Evolutionary conservation across 73 alveolate genomes (phyloP).

Genomic region (Paramecium octaurelia): DNA sequence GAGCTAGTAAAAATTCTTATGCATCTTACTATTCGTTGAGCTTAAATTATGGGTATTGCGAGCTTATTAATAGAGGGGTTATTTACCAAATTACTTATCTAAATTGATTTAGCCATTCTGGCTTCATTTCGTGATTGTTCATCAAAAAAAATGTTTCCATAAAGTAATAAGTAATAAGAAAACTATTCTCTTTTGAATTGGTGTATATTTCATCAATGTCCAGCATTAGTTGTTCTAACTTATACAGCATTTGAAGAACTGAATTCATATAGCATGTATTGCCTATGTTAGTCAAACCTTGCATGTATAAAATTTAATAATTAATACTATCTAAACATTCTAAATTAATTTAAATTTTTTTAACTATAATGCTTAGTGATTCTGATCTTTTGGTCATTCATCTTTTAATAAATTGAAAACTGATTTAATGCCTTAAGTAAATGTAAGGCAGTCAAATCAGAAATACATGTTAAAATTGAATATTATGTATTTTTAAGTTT

Average conservation of each 20-base stretch:
- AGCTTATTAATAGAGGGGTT: neutral
- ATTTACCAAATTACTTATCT: neutral
- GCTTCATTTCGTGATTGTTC: neutral
- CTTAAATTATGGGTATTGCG: neutral
- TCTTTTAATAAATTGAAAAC: neutral
- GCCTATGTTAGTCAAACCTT: slow-evolving; percentile 23
- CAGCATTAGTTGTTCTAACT: neutral
- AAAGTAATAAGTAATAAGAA: neutral
- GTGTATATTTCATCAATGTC: neutral
- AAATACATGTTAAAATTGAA: neutral
- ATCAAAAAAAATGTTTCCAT: neutral
- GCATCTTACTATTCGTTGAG: slow-evolving; percentile 16
- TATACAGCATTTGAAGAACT: slow-evolving; percentile 11
- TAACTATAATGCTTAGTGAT: neutral
- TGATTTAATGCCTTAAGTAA: neutral
- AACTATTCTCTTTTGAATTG: slow-evolving; percentile 17
- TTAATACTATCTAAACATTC: neutral
- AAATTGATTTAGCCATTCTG: slow-evolving; percentile 1
- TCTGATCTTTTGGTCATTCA: neutral
- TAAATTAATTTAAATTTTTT: neutral
- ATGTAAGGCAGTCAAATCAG: neutral
- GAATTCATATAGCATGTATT: slow-evolving; percentile 50
- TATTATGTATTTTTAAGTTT: neutral
- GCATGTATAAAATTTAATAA: neutral
- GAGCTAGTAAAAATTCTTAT: neutral